Evolutionary conservation across 1,284 basidiomycete species (phyloP), one percentile per base, ranked within the genome.

Genomic region (Naganishia sp.): DNA sequence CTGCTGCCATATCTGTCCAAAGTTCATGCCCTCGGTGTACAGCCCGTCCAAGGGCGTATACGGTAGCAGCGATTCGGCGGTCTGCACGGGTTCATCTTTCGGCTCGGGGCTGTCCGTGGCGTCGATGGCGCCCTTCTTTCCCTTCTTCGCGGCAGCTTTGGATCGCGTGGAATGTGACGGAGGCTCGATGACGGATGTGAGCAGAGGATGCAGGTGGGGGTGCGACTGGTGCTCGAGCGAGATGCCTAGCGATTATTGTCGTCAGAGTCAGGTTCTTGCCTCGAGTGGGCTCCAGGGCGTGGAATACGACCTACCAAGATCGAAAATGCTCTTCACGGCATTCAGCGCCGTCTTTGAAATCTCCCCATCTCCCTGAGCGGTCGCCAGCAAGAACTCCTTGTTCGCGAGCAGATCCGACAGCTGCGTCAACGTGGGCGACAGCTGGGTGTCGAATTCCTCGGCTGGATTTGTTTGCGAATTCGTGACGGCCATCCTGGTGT

Each of bases 1-100:
- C 79, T 96, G 95, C 54, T 88, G 87, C 95, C 95, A 99, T 31
- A 98, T 82, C 77, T 96, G 94, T 66, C 92, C 90, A 25, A 86
- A 84, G 71, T 88, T 87, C 86, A 96, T 88, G n/a, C 85, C 88
- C n/a, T 92, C 86, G 13, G 87, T 83, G 67, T 88, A 89, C 23
- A 98, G 84, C 58, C 85, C 85, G 2, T 85, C 80, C 3, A 97
- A 80, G 4, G 92, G 92, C 0, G 94, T 95, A 54, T 83, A 82
- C 50, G 84, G 80, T 56, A 91, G 83, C 21, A 82, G 72, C n/a
- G 74, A 46, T 75, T 75, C 65, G 71, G 80, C 55, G 71, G 74
- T 67, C 31, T 74, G 64, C 28, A 75, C 72, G 67, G 76, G 75
- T 49, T 76, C 45, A 42, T 49, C 15, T 58, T 46, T 39, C 46